These are phyloP conservation scores for Quercus phellos DNA, from an alignment of 331 rosid species.

Conservation along the genomic window DNA sequence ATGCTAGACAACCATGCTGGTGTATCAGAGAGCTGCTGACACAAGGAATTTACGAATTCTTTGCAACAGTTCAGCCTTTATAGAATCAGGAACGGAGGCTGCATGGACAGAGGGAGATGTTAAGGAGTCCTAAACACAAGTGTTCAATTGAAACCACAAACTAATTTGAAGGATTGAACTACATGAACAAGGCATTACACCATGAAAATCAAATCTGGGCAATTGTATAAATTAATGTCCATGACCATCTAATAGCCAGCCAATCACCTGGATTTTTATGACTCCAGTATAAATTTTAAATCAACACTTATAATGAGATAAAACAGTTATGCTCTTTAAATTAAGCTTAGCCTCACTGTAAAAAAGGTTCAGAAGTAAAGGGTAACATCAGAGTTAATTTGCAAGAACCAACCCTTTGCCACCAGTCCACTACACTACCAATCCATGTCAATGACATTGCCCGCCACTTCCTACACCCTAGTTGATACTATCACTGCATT, in stretches of 20 bases:
- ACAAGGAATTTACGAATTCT: conserved; percentile 59
- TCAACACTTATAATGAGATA: background rate
- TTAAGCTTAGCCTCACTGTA: background rate
- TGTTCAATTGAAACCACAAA: background rate
- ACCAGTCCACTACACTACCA: too few relatives aligned
- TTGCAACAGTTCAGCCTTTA: conserved; percentile 75
- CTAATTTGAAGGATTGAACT: background rate
- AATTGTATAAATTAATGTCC: background rate
- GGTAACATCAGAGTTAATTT: background rate
- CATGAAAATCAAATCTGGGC: background rate
- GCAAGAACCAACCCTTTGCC: background rate
- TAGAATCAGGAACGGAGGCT: conserved; percentile 76
- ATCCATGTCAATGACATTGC: too few relatives aligned
- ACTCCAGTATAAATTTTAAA: background rate
- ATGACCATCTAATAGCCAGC: background rate
- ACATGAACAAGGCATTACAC: background rate
- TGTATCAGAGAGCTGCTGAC: conserved; percentile 46
- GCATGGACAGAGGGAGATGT: conserved; percentile 10
- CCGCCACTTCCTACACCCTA: too few relatives aligned
- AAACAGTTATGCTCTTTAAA: background rate
- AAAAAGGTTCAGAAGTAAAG: background rate
- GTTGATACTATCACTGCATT: background rate
- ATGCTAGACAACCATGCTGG: background rate
- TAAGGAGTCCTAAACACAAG: background rate
- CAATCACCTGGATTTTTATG: background rate